Evolutionary conservation across 305 asterid species (phyloP).

Genomic region (Solanum chacoense): DNA sequence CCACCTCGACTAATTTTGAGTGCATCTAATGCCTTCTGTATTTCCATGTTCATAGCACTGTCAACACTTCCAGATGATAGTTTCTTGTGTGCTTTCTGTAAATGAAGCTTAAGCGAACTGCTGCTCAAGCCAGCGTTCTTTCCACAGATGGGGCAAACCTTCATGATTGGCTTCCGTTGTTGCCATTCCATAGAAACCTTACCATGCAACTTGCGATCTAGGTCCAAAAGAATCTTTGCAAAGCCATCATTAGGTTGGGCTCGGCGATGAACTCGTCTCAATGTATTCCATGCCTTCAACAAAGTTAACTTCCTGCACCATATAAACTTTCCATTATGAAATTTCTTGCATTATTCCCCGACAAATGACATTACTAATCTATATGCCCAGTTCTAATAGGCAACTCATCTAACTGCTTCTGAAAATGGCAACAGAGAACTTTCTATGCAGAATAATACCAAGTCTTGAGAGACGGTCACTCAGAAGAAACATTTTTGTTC

Average conservation of each 20-base stretch:
- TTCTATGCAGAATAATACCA: background rate
- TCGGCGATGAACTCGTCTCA: conserved; percentile 76
- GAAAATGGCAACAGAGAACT: background rate
- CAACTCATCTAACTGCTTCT: background rate
- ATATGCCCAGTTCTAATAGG: background rate
- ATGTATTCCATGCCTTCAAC: conserved; percentile 72
- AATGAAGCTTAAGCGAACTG: conserved; percentile 89
- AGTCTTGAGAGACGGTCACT: background rate
- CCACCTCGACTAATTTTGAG: conserved; percentile 78
- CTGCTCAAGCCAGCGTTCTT: conserved; percentile 96
- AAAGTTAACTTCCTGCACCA: conserved; percentile 59
- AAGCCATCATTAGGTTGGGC: conserved; percentile 98
- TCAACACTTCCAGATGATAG: conserved; percentile 95
- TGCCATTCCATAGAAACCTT: conserved; percentile 97
- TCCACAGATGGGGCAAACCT: conserved; percentile 91
- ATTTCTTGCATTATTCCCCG: background rate
- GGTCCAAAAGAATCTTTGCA: conserved; percentile 65
- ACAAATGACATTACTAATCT: background rate
- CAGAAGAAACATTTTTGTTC: background rate
- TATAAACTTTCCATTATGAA: background rate
- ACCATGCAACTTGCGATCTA: conserved; percentile 69
- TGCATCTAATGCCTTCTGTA: conserved; percentile 81
- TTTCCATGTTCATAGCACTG: conserved; percentile 95
- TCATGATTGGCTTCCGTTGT: conserved; percentile 74
- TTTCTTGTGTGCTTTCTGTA: conserved; percentile 86